Base-by-base conservation (phyloP, 345 rosid genomes). In the Cardamine occulta region DNA sequence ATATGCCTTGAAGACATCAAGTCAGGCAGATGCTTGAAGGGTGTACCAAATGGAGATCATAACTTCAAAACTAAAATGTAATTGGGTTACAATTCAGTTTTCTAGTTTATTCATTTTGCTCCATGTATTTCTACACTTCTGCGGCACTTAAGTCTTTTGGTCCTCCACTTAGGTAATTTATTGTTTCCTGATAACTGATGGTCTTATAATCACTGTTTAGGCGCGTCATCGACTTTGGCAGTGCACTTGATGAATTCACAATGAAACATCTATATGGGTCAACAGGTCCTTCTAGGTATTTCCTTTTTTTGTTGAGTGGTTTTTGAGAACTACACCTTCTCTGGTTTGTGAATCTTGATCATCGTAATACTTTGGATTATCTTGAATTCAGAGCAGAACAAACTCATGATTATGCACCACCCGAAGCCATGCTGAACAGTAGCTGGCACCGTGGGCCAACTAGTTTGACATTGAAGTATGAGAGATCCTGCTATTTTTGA, bases 211-310 rank as follows among this genome's bases (percentile, higher is more conserved):
- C 59, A 32, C 61, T 72, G 69, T 53, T 59, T 77, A 93, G 98
- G 94, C 94, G 96, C 66, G 80, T 93, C 80, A 93, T 93, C 75
- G 98, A 93, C 84, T 93, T 93, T 82, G 98, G 98, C 63, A 91
- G 97, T 78, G 93, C 96, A 65, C 80, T 91, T 68, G 92, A 93
- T 82, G 96, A 88, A 28, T 93, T 87, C 82, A 87, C 97, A 15
- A 24, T 89, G 82, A 88, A 88, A 84, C 89, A 93, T 81, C 61
- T 89, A 2, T 91, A 91, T 72, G 96, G 96, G 32, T 82, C 91
- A 32, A 74, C 74, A 59, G 98, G 98, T 74, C 98, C 98, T 72
- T 91, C 96, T 35, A 89, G 93, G 98, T 93, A 87, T 71, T 34
- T 68, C 57, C 47, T 29, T 79, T 62, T 32, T 37, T 39, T 70